A percentile compares a stretch with the other conserved stretches of the same genome.
phyloP scores from a whole-genome alignment of 2,329 filamentous ascomycete species.

The Pseudogymnoascus sp. region DNA sequence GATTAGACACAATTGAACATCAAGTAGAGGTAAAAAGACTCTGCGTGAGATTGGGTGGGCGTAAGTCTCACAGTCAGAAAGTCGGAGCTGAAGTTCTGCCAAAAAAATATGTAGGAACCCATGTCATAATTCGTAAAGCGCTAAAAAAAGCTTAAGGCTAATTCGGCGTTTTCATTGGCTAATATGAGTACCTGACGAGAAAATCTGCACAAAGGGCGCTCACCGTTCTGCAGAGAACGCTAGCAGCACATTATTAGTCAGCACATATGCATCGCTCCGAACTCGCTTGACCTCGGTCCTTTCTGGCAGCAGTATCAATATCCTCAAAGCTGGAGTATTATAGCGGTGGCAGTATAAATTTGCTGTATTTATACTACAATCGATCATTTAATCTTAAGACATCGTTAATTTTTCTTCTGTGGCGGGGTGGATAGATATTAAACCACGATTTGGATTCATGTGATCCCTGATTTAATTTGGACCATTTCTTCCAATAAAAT shows the following conservation, averaged over 20 bases:
- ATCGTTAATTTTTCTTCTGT: neutral
- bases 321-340: neutral
- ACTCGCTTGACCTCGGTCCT: neutral
- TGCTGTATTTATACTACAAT: neutral
- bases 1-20: conserved; percentile 8
- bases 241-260: neutral
- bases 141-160: conserved; percentile 10
- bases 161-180: neutral
- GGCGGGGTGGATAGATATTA: neutral
- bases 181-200: conserved; percentile 4
- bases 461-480: neutral
- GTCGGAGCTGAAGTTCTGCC: neutral
- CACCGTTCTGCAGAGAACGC: neutral
- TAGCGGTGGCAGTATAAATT: neutral
- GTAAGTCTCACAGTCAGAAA: conserved; percentile 4
- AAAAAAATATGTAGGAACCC: conserved; percentile 7
- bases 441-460: neutral
- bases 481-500: neutral
- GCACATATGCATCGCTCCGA: neutral
- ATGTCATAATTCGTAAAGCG: conserved; percentile 1
- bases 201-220: conserved; percentile 6
- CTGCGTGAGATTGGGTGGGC: conserved; percentile 1
- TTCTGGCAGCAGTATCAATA: neutral
- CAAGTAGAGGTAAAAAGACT: conserved; percentile 7
- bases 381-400: neutral